These are phyloP conservation scores for Punctularia strigosozonata DNA, from an alignment of 768 basidiomycete species.

Conservation along the genomic window DNA sequence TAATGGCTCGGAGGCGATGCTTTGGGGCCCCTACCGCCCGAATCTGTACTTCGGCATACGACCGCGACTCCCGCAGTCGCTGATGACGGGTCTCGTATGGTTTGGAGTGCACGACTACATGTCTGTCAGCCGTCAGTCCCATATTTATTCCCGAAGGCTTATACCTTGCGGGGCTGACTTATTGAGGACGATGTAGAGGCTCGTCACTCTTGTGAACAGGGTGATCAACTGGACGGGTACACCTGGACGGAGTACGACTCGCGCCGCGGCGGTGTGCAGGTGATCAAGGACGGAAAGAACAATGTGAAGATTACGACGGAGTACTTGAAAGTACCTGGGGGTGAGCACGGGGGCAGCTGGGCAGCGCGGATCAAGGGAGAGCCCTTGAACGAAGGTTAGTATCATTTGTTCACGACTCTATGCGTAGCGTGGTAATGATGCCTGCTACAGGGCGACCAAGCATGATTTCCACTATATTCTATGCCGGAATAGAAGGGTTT, in stretches of 20 bases:
- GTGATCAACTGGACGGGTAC: slow-evolving; percentile 69
- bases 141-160: slow-evolving; percentile 1
- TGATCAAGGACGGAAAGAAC: slow-evolving; percentile 69
- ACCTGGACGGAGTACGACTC: slow-evolving; percentile 85
- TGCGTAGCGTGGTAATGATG: too few species aligned
- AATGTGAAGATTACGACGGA: slow-evolving; percentile 81
- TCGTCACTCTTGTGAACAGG: slow-evolving; percentile 85
- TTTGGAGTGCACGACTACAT: slow-evolving; percentile 81
- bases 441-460: slow-evolving; percentile 31
- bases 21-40: slow-evolving; percentile 86
- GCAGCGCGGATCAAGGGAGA: slow-evolving; percentile 73
- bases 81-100: slow-evolving; percentile 92
- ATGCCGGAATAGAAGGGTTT: slow-evolving; percentile 79
- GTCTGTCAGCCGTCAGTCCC: slow-evolving; percentile 49
- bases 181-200: slow-evolving; percentile 31
- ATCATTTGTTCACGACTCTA: not conserved
- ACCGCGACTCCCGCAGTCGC: slow-evolving; percentile 75
- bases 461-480: slow-evolving; percentile 72
- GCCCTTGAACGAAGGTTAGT: slow-evolving; percentile 57
- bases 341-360: slow-evolving; percentile 80
- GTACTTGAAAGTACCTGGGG: slow-evolving; percentile 78
- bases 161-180: slow-evolving; percentile 2
- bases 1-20: slow-evolving; percentile 40
- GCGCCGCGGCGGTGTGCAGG: slow-evolving; percentile 76
- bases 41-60: slow-evolving; percentile 93